Percentiles rank a stretch among this genome's conserved stretches.
These are phyloP conservation scores for Auricularia cornea DNA, from an alignment of 768 basidiomycete species.

Conservation along the genomic window DNA sequence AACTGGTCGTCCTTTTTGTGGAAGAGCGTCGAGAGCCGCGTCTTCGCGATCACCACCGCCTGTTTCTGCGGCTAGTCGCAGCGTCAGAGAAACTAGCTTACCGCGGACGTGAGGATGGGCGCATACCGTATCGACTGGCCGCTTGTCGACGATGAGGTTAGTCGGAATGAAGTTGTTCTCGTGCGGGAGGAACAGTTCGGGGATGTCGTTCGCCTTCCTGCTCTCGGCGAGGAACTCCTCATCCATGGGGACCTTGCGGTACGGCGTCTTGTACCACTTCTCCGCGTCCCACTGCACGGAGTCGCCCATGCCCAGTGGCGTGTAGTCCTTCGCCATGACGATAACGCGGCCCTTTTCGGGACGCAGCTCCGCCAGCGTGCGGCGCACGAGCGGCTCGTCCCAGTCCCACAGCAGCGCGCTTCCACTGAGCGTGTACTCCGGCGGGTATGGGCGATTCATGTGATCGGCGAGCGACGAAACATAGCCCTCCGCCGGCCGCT, in stretches of 20 bases:
- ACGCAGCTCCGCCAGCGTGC: constrained; percentile 52
- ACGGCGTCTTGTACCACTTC: constrained; percentile 89
- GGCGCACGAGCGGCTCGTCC: constrained; percentile 52
- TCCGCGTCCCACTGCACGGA: constrained; percentile 56
- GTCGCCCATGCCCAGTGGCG: constrained; percentile 33
- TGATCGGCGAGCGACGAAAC: constrained; percentile 65
- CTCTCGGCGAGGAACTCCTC: constrained; percentile 52
- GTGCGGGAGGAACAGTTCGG: constrained; percentile 67
- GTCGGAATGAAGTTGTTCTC: constrained; percentile 89
- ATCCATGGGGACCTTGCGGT: constrained; percentile 64
- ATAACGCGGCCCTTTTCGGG: constrained; percentile 58
- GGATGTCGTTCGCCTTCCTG: constrained; percentile 45
- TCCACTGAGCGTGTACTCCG: constrained; percentile 63
- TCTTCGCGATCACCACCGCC: constrained; percentile 70
- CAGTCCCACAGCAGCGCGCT: constrained; percentile 68
- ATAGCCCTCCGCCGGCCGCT: constrained; percentile 70
- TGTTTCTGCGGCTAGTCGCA: constrained; percentile 54
- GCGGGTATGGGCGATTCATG: constrained; percentile 76
- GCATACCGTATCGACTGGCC: constrained; percentile 40
- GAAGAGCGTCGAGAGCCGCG: constrained; percentile 70
- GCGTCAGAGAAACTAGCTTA: neutral
- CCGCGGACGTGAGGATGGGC: neutral
- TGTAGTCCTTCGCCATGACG: constrained; percentile 70
- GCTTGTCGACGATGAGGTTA: constrained; percentile 76
- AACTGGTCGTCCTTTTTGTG: constrained; percentile 96